Evolutionary conservation across 306 rosid species (phyloP).

Genomic region (Cicer yamashitae): DNA sequence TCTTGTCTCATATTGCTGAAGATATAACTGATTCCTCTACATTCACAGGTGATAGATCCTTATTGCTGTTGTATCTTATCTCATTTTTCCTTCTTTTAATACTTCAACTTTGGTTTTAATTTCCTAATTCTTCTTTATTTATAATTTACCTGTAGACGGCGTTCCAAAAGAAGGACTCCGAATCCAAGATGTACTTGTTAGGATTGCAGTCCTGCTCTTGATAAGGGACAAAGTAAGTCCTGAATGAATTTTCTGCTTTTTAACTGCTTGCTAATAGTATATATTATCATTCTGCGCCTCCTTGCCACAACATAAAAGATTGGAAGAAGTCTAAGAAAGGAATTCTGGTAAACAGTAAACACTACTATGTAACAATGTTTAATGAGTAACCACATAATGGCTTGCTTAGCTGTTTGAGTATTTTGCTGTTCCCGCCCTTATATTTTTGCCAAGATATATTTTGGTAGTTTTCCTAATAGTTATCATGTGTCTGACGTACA

Average conservation of each 20-base stretch:
- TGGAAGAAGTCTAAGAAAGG: conserved; percentile 19
- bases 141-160: conserved; percentile 71
- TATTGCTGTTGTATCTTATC: conserved; percentile 21
- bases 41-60: conserved; percentile 76
- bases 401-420: conserved; percentile 1
- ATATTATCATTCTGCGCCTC: conserved; percentile 10
- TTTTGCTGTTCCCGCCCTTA: neutral
- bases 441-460: neutral
- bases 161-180: conserved; percentile 99
- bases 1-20: conserved; percentile 90
- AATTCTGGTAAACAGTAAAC: neutral
- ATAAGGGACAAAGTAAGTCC: conserved; percentile 83
- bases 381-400: neutral
- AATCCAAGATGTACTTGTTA: conserved; percentile 86
- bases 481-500: neutral
- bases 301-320: neutral
- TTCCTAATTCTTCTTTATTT: conserved; percentile 34
- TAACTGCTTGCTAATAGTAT: conserved; percentile 7
- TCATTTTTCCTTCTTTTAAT: neutral
- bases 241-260: conserved; percentile 13
- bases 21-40: conserved; percentile 73
- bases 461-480: neutral
- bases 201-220: conserved; percentile 79
- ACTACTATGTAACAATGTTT: neutral
- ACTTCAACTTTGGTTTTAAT: conserved; percentile 14